Base-by-base conservation (phyloP, 2,329 filamentous ascomycete genomes). In the Colletotrichum sp. region DNA sequence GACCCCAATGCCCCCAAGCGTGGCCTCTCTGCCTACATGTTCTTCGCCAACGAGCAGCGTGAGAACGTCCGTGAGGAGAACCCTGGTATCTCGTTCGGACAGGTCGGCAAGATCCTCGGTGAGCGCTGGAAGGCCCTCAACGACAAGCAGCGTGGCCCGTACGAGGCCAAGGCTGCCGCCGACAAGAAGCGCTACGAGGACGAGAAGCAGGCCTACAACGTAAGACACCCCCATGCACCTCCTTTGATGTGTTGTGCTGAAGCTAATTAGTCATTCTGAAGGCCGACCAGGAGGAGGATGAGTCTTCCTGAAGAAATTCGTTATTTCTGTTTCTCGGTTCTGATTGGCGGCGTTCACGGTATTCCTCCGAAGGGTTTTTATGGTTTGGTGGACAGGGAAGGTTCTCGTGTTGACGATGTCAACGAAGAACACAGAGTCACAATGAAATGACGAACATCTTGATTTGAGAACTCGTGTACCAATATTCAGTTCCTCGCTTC, bases 141-240 rank as follows among this genome's bases (percentile, higher is more conserved):
- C 86, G 95, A 98, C 79, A 95, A 97, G 90, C 95, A 98, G 86
- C 95, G 96, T 81, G 88, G 90, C 76, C 97, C 97, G 13, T 99
- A 98, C 82, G 96, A 98, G 87, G 94, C 95, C 84, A 98, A 98
- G 93, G 97, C 97, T 83, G 95, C 94, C 66, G 90, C 93, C 77
- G 97, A 99, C 88, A 99, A 98, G 95, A 98, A 98, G 93, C 93
- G 97, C 76, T 99, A 98, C 84, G 96, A 98, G 86, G 95, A 98
- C 79, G 95, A 98, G 91, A 99, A 99, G 91, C 93, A 93, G 78
- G 94, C 91, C 78, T 99, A 98, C 90, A 93, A 95, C 82, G 95
- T 97, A 89, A 89, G 93, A 86, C 6, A 16, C 61, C 15, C 57
- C 36, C 29, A 36, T 9, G 18, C 12, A 13, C 43, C 29, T 29